A percentile compares a stretch with the other conserved stretches of the same genome.
These are phyloP conservation scores for Stylosanthes scabra DNA, from an alignment of 331 rosid genomes.

Conservation along the genomic window DNA sequence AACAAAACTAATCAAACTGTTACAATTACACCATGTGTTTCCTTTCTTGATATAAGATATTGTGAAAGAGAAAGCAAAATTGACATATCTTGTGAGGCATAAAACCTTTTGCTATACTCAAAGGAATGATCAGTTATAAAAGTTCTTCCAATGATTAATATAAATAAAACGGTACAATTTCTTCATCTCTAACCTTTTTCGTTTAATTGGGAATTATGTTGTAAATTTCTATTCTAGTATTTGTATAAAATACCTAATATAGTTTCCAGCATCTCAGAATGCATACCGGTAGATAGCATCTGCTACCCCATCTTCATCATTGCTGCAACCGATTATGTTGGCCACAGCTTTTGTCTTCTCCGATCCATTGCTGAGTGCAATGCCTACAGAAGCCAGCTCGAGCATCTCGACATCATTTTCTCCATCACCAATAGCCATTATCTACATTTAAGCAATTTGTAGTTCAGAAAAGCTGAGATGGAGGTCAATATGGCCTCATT, in stretches of 20 bases:
- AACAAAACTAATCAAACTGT: conserved; percentile 21
- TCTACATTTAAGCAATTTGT: conserved; percentile 45
- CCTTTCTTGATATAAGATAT: conserved; percentile 23
- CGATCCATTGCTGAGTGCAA: conserved; percentile 89
- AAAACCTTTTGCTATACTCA: conserved; percentile 19
- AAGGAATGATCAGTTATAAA: not conserved
- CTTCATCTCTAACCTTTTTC: conserved; percentile 23
- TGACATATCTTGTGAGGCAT: conserved; percentile 20
- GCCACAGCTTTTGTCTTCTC: conserved; percentile 89
- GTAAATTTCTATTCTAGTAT: conserved; percentile 16
- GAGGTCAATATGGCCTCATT: conserved; percentile 20
- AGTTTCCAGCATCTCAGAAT: conserved; percentile 56
- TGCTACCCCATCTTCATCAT: conserved; percentile 93
- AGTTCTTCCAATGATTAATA: conserved; percentile 14
- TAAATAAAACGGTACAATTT: conserved; percentile 18
- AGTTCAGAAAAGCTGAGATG: conserved; percentile 13
- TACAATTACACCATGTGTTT: not conserved
- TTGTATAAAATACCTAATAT: conserved; percentile 26
- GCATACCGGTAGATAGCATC: conserved; percentile 92
- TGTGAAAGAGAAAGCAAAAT: conserved; percentile 19
- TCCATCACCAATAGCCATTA: conserved; percentile 98
- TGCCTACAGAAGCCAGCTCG: conserved; percentile 83
- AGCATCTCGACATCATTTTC: conserved; percentile 97
- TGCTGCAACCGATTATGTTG: conserved; percentile 74
- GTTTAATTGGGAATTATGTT: conserved; percentile 24